Percentiles rank a stretch among this genome's conserved stretches.
These are phyloP conservation scores for Ilex paraguariensis DNA, from an alignment of 305 asterid genomes.

Conservation along the genomic window DNA sequence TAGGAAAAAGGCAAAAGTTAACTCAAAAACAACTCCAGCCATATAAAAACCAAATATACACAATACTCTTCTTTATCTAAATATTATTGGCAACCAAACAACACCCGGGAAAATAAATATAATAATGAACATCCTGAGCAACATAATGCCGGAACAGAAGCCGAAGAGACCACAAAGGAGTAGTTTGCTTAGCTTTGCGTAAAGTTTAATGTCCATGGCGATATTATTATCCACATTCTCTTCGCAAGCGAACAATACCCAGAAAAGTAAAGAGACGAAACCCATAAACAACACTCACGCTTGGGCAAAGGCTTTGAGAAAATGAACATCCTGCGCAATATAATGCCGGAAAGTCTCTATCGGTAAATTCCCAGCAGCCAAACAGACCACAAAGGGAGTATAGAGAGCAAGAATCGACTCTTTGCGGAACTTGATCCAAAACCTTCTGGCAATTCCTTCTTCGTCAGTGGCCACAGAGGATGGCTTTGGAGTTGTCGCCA, in stretches of 20 bases:
- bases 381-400: slow-evolving; percentile 69
- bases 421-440: slow-evolving; percentile 59
- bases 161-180: no score
- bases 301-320: slow-evolving; percentile 60
- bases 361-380: slow-evolving; percentile 84
- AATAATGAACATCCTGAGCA: no score
- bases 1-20: no score
- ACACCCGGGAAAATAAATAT: slow-evolving; percentile 4
- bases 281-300: slow-evolving; percentile 44
- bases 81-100: no score
- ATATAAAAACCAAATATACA: no score
- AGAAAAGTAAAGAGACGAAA: slow-evolving; percentile 7
- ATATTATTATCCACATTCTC: neutral
- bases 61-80: no score
- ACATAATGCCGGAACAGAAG: no score
- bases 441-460: slow-evolving; percentile 56
- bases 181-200: no score
- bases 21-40: no score
- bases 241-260: slow-evolving; percentile 9
- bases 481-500: slow-evolving; percentile 1
- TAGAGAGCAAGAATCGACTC: slow-evolving; percentile 58
- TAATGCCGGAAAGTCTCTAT: slow-evolving; percentile 61
- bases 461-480: slow-evolving; percentile 23
- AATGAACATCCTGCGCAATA: slow-evolving; percentile 75
- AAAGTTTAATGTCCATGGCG: neutral